These are phyloP conservation scores for Penicillium sp. DNA, from an alignment of 2,329 filamentous ascomycete genomes.

Conservation along the genomic window DNA sequence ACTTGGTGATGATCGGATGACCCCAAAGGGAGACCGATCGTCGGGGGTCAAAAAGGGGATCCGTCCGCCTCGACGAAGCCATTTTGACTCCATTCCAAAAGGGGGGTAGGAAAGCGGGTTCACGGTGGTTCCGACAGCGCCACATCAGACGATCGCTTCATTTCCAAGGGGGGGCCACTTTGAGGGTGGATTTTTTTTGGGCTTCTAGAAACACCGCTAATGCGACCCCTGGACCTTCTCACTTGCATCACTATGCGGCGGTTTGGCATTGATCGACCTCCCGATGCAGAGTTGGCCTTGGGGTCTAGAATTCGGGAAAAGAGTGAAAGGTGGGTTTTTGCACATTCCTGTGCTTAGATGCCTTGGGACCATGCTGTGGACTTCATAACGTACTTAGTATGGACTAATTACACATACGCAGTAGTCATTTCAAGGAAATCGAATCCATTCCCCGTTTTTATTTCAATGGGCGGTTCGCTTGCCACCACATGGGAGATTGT, in stretches of 20 bases:
- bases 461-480: background rate
- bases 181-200: background rate
- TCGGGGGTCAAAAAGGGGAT: background rate
- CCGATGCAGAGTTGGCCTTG: background rate
- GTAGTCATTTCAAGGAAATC: background rate
- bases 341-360: background rate
- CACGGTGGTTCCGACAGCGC: slow-evolving; percentile 1
- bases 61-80: background rate
- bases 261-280: background rate
- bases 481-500: background rate
- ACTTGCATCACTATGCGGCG: background rate
- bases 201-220: slow-evolving; percentile 4
- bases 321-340: background rate
- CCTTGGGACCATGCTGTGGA: background rate
- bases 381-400: background rate
- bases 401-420: background rate
- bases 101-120: background rate
- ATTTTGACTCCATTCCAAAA: background rate
- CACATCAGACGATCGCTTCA: background rate
- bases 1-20: background rate
- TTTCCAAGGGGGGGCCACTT: background rate
- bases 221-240: background rate
- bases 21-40: background rate
- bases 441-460: background rate
- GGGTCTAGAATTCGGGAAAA: background rate